Percentiles rank a stretch among this genome's conserved stretches.
Evolutionary conservation across 1,139 yeast species (phyloP).

Genomic region (Eremothecium coryli): DNA sequence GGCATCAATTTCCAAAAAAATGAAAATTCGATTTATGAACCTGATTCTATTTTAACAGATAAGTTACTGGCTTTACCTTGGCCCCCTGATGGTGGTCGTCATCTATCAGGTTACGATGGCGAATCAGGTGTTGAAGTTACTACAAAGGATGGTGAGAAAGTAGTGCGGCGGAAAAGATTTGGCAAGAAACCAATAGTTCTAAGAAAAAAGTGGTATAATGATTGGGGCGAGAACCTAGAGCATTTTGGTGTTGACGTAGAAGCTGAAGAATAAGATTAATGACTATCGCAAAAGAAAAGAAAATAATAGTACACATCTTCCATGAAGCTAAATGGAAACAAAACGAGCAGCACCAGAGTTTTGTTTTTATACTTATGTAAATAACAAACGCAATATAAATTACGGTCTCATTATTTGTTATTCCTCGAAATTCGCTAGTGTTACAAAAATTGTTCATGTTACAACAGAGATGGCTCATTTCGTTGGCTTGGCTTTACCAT

Average conservation of each 20-base stretch:
- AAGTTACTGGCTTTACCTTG: conserved; percentile 57
- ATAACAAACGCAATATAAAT: not conserved
- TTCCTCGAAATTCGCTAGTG: conserved; percentile 3
- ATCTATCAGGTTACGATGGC: conserved; percentile 4
- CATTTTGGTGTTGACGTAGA: conserved; percentile 87
- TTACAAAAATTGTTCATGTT: conserved; percentile 6
- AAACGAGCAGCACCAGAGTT: not conserved
- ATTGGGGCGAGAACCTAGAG: conserved; percentile 67
- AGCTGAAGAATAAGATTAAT: conserved; percentile 35
- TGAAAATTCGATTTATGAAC: conserved; percentile 32
- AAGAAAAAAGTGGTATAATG: conserved; percentile 60
- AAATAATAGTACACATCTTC: no score
- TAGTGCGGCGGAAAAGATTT: conserved; percentile 26
- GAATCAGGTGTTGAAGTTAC: conserved; percentile 12
- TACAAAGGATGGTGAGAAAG: conserved; percentile 25
- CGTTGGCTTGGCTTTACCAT: conserved; percentile 1
- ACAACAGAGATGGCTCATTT: no score
- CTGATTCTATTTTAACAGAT: conserved; percentile 43
- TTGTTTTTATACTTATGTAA: not conserved
- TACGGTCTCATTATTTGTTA: not conserved
- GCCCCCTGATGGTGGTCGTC: conserved; percentile 74
- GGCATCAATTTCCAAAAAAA: conserved; percentile 48
- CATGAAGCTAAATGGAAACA: no score
- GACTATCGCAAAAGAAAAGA: not conserved
- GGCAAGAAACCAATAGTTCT: conserved; percentile 27